A percentile compares a stretch with the other conserved stretches of the same genome.
Evolutionary conservation across 371 early-diverging fungal genomes (phyloP).

Genomic region (Mucor mucedo): DNA sequence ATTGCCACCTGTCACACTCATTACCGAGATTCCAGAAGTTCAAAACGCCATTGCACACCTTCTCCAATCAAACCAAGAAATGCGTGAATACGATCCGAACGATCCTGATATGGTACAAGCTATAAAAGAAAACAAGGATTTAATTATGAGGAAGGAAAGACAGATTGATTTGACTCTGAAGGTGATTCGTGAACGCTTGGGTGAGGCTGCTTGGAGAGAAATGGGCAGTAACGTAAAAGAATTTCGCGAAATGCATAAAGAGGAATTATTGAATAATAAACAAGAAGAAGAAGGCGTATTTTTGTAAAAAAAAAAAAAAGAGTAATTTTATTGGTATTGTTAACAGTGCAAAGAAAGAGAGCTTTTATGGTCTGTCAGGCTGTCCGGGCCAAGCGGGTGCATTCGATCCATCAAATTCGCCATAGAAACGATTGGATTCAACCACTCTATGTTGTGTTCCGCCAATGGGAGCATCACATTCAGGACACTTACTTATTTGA

Average conservation of each 20-base stretch:
- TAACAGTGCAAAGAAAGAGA: neutral
- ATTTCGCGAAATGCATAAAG: slow-evolving; percentile 31
- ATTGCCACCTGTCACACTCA: slow-evolving; percentile 39
- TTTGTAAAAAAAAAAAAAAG: slow-evolving; percentile 3
- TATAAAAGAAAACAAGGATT: slow-evolving; percentile 40
- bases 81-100: slow-evolving; percentile 45
- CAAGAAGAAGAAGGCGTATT: slow-evolving; percentile 22
- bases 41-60: slow-evolving; percentile 51
- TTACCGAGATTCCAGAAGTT: slow-evolving; percentile 46
- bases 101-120: slow-evolving; percentile 44
- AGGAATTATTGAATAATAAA: slow-evolving; percentile 9
- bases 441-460: slow-evolving; percentile 50
- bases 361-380: slow-evolving; percentile 11
- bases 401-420: slow-evolving; percentile 55
- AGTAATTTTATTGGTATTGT: neutral
- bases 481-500: slow-evolving; percentile 49
- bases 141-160: slow-evolving; percentile 42
- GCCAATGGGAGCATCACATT: slow-evolving; percentile 51
- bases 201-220: slow-evolving; percentile 50
- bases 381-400: slow-evolving; percentile 58
- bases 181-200: slow-evolving; percentile 44
- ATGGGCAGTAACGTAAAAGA: slow-evolving; percentile 42
- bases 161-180: slow-evolving; percentile 42
- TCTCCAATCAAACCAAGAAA: slow-evolving; percentile 42
- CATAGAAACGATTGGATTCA: slow-evolving; percentile 54